Conservation (phyloP, 352 stramenopile genomes). For the Thalassiosira delicatula region DNA sequence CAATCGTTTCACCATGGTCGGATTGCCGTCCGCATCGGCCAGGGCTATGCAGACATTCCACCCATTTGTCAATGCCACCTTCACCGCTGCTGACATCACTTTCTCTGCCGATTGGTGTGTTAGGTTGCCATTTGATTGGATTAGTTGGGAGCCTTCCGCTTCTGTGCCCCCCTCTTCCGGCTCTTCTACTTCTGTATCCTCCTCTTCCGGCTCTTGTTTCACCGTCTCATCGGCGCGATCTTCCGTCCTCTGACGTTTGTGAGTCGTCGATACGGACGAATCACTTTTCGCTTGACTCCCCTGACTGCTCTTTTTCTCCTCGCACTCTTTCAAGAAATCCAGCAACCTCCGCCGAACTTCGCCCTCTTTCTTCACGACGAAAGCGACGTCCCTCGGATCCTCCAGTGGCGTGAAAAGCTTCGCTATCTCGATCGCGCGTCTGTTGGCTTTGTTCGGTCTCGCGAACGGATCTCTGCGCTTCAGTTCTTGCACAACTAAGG, state of each 20-base stretch:
- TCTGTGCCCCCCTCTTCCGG: neutral
- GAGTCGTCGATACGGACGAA: neutral
- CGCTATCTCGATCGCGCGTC: neutral
- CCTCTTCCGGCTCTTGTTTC: too few relatives aligned
- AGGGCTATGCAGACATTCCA: neutral
- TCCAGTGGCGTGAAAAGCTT: neutral
- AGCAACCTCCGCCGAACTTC: neutral
- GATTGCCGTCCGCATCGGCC: neutral
- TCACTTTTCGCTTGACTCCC: neutral
- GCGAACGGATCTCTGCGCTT: too few relatives aligned
- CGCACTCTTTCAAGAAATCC: neutral
- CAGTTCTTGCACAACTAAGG: too few relatives aligned
- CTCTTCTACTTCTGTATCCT: neutral
- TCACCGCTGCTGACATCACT: neutral
- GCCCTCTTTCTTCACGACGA: neutral
- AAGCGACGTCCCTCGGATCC: neutral
- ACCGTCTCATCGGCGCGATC: too few relatives aligned
- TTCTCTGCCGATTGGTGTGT: neutral
- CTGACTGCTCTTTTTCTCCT: neutral
- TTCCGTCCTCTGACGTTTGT: neutral
- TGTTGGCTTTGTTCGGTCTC: neutral
- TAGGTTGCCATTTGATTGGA: neutral
- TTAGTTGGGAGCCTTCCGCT: neutral
- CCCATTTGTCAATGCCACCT: neutral
- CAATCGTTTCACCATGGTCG: neutral